Base-by-base conservation (phyloP, 225 moss, liverwort and hornwort genomes). In the Pleurozium schreberi region DNA sequence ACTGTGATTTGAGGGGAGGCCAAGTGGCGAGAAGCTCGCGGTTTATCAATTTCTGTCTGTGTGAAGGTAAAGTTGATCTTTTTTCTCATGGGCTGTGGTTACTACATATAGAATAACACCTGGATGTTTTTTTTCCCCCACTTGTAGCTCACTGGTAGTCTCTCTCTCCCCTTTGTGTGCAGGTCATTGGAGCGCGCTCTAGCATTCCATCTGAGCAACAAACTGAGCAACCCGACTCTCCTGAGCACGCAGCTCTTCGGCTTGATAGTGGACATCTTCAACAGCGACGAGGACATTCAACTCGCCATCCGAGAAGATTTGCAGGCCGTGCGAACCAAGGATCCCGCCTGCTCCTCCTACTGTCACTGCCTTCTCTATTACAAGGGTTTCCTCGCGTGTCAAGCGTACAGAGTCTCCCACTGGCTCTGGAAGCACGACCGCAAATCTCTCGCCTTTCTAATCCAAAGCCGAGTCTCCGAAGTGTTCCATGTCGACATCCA, bases 401-500 rank as follows among this genome's bases (percentile, higher is more conserved):
- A 94, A 78, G 87, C 89, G 17, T 80, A 94, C 91, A 36, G 92
- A 28, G 91, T 94, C 5, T 87, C 92, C 2, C 91, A 92, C 75
- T 91, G 90, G 91, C 94, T 92, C 50, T 94, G 91, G 92, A 40
- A 89, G 38, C 83, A 91, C 55, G 63, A 81, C 70, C 90, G 91
- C 42, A 67, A 83, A 8, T 89, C 94, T 1, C 90, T 92, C 8
- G 94, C 94, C 0, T 94, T 94, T 14, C 4, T 92, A 12, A 90
- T 94, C 58, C 94, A 94, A 71, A 90, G 89, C 43, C 89, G 92
- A 6, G 92, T 92, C 5, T 92, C 91, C 1, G 94, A 94, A 42
- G 92, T 94, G 6, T 94, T 94, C 70, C 94, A 94, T 21, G 94
- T 94, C 33, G 94, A 94, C 47, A 92, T 94, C 85, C 94, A 94